phyloP scores from a whole-genome alignment of 441 rosid species.

The Hura crepitans region DNA sequence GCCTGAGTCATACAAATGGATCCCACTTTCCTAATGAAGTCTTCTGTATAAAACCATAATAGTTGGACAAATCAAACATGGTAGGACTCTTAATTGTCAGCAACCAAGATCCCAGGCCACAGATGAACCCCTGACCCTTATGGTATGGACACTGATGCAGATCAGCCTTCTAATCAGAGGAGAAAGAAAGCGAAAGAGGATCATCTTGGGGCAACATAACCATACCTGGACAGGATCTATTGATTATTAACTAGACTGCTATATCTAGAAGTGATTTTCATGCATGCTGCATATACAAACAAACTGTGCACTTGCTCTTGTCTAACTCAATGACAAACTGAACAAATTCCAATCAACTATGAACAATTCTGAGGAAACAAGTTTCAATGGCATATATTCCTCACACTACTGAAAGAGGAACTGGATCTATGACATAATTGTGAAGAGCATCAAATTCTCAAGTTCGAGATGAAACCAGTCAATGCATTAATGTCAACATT shows the following conservation, averaged over 20 bases:
- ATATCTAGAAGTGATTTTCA: no score
- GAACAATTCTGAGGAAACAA: neutral
- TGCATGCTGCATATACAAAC: neutral
- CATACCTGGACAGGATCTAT: neutral
- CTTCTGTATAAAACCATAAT: neutral
- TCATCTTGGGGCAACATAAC: neutral
- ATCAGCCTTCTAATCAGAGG: neutral
- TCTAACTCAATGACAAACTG: neutral
- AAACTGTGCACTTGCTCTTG: neutral
- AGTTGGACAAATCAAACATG: neutral
- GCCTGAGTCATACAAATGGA: neutral
- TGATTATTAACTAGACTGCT: neutral
- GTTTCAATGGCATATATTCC: neutral
- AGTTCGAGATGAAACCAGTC: slow-evolving; percentile 1
- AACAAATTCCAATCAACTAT: neutral
- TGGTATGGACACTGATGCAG: neutral
- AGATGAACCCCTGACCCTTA: neutral
- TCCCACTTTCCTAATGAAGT: slow-evolving; percentile 3
- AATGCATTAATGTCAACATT: slow-evolving; percentile 12
- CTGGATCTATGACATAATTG: neutral
- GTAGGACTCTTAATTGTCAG: slow-evolving; percentile 2
- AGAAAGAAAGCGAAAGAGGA: neutral
- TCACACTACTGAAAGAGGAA: neutral
- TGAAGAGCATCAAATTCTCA: slow-evolving; percentile 1
- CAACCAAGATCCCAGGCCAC: slow-evolving; percentile 11